phyloP scores from a whole-genome alignment of 805 yeast genomes.

The Suhomyces xylopsoci region DNA sequence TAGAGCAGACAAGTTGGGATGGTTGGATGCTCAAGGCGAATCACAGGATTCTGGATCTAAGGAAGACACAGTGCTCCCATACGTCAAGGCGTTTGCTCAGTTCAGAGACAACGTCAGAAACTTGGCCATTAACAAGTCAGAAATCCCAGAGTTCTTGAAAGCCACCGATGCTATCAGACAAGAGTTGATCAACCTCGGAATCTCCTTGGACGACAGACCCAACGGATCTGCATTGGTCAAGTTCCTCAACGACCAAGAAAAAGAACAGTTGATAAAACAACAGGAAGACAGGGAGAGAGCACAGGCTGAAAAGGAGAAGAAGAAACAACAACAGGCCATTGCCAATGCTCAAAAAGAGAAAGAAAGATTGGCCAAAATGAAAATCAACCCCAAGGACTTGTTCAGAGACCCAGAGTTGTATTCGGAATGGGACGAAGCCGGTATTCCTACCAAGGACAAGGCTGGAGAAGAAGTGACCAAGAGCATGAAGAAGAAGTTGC shows the following conservation, averaged over 20 bases:
- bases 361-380: conserved; percentile 65
- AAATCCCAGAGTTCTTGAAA: conserved; percentile 50
- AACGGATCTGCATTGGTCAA: conserved; percentile 82
- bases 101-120: conserved; percentile 82
- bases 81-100: conserved; percentile 66
- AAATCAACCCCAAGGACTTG: conserved; percentile 66
- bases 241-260: conserved; percentile 69
- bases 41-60: conserved; percentile 16
- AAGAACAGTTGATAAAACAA: conserved; percentile 56
- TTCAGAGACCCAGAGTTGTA: conserved; percentile 58
- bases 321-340: conserved; percentile 49
- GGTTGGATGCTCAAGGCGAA: conserved; percentile 48
- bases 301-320: conserved; percentile 57
- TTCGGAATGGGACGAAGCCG: conserved; percentile 79
- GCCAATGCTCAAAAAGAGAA: conserved; percentile 59
- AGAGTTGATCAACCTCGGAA: conserved; percentile 71
- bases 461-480: conserved; percentile 84
- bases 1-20: conserved; percentile 72
- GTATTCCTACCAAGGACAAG: conserved; percentile 73
- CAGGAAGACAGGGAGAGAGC: conserved; percentile 58
- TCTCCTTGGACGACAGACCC: conserved; percentile 84
- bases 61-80: conserved; percentile 79
- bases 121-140: conserved; percentile 62
- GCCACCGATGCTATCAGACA: conserved; percentile 72
- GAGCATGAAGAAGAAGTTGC: conserved; percentile 78